Conservation (phyloP, 2,329 filamentous ascomycete species). For the Kalaharituber pfeilii region DNA sequence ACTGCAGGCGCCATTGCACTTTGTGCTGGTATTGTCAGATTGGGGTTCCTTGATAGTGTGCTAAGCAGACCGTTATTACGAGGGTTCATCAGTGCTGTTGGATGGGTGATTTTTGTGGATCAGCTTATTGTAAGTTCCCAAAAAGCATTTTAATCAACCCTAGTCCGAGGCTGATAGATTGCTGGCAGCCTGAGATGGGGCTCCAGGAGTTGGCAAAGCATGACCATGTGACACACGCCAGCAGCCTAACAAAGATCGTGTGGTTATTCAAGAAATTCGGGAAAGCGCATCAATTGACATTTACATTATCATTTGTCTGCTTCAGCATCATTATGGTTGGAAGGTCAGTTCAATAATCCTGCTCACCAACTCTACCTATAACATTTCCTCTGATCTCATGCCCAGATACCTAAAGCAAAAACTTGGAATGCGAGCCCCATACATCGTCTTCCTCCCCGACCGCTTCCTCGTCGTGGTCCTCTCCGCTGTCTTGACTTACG, state of each 20-base stretch:
- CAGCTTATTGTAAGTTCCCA: constrained; percentile 45
- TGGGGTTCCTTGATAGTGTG: constrained; percentile 89
- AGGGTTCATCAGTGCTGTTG: constrained; percentile 94
- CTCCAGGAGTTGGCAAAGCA: constrained; percentile 48
- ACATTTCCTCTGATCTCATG: constrained; percentile 24
- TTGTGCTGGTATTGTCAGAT: constrained; percentile 62
- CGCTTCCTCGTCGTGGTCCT: constrained; percentile 77
- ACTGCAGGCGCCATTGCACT: constrained; percentile 78
- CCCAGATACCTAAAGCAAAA: constrained; percentile 55
- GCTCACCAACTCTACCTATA: constrained; percentile 12
- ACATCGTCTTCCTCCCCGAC: constrained; percentile 77
- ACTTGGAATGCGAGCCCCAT: constrained; percentile 60
- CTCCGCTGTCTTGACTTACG: constrained; percentile 63
- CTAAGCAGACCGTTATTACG: constrained; percentile 80
- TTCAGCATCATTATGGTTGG: constrained; percentile 75
- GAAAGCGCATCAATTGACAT: constrained; percentile 56
- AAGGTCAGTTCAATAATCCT: constrained; percentile 4
- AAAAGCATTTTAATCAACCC: not conserved
- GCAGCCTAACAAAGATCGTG: constrained; percentile 64
- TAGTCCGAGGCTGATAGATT: constrained; percentile 1
- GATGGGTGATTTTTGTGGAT: constrained; percentile 88
- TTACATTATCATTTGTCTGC: constrained; percentile 56
- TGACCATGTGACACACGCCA: constrained; percentile 57
- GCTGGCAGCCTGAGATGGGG: constrained; percentile 53
- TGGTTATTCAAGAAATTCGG: constrained; percentile 56